Evolutionary conservation across 2,329 filamentous ascomycete species (phyloP).

Genomic region (Saccharata proteae): DNA sequence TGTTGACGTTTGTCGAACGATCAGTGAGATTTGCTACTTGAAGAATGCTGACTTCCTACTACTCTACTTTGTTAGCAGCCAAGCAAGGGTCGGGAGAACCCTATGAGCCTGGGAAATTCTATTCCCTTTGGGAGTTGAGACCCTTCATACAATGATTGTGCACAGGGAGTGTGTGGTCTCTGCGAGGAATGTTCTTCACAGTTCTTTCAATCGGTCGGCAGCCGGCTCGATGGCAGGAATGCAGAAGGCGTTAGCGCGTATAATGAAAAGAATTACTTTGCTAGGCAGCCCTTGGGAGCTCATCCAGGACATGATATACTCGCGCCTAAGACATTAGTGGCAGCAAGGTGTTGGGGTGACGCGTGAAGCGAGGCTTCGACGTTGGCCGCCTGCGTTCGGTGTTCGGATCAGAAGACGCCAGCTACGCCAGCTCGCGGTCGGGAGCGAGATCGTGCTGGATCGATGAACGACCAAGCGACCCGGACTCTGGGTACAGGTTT

Average conservation of each 20-base stretch:
- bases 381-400: constrained; percentile 6
- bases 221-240: constrained; percentile 9
- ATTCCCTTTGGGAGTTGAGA: constrained; percentile 20
- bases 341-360: constrained; percentile 9
- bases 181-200: constrained; percentile 10
- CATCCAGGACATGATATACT: constrained; percentile 6
- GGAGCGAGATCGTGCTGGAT: constrained; percentile 9
- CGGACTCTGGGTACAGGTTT: too few species aligned
- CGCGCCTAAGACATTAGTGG: constrained; percentile 10
- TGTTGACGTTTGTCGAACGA: constrained; percentile 8
- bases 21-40: constrained; percentile 10
- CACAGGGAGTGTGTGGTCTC: constrained; percentile 20
- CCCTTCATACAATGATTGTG: constrained; percentile 15
- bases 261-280: constrained; percentile 9
- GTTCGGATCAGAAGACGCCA: constrained; percentile 7
- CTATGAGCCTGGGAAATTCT: constrained; percentile 14
- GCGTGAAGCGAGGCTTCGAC: constrained; percentile 5
- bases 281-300: constrained; percentile 9
- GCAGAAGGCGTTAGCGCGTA: constrained; percentile 9
- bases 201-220: constrained; percentile 3
- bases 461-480: too few species aligned
- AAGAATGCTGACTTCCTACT: constrained; percentile 10
- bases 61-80: constrained; percentile 18
- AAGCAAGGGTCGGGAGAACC: constrained; percentile 24
- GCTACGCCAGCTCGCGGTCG: too few species aligned